phyloP scores from a whole-genome alignment of 1,139 yeast genomes.

The Debaryomycetaceae sp. region DNA sequence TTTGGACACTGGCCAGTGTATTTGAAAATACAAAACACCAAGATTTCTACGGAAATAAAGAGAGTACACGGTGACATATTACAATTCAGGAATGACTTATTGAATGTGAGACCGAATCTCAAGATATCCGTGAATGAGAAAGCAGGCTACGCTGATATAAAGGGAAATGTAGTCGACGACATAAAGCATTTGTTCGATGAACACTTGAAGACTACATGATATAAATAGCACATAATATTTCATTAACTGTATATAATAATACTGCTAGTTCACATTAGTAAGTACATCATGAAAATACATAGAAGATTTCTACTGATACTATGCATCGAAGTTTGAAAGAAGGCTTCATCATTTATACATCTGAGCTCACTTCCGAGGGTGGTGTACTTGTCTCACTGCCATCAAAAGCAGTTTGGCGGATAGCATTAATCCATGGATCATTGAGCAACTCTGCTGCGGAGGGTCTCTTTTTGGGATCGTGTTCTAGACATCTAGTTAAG shows the following conservation, averaged over 20 bases:
- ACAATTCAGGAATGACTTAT: constrained; percentile 58
- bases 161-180: constrained; percentile 53
- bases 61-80: constrained; percentile 59
- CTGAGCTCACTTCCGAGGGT: constrained; percentile 34
- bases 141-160: constrained; percentile 46
- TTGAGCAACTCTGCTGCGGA: constrained; percentile 79
- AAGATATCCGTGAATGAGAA: constrained; percentile 41
- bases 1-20: constrained; percentile 71
- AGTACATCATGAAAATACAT: not conserved
- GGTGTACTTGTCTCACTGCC: constrained; percentile 35
- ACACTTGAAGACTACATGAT: constrained; percentile 8
- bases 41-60: constrained; percentile 59
- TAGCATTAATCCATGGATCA: constrained; percentile 88
- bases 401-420: constrained; percentile 68
- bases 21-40: constrained; percentile 53
- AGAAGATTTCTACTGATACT: not conserved
- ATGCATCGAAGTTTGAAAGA: not conserved
- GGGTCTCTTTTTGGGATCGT: constrained; percentile 76
- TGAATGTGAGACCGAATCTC: constrained; percentile 42
- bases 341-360: constrained; percentile 4
- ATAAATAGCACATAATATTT: not conserved
- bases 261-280: not conserved
- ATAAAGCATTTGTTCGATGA: constrained; percentile 37
- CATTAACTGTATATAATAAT: not conserved
- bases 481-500: constrained; percentile 72